phyloP scores from a whole-genome alignment of 345 rosid genomes.

The Triadica sebifera region DNA sequence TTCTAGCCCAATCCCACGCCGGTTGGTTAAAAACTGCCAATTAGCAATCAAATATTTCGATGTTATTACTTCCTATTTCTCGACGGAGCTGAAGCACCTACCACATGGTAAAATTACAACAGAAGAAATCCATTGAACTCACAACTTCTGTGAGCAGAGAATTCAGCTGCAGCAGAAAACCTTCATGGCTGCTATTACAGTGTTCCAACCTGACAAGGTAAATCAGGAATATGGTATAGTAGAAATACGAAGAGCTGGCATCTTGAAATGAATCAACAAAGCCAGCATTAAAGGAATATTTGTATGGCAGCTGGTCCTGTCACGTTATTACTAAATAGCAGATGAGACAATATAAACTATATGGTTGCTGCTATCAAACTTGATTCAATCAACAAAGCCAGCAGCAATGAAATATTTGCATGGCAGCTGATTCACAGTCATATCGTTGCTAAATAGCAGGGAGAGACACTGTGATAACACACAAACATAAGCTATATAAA shows the following conservation, averaged over 20 bases:
- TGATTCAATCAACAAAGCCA: background rate
- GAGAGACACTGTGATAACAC: background rate
- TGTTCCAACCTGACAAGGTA: too few species aligned
- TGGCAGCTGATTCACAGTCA: background rate
- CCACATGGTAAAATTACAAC: too few species aligned
- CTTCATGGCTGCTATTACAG: too few species aligned
- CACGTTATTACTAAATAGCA: background rate
- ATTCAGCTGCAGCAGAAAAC: too few species aligned
- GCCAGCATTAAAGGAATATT: conserved; percentile 5
- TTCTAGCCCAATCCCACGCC: too few species aligned
- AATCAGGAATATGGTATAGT: background rate
- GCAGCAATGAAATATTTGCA: conserved; percentile 8
- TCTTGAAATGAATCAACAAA: background rate
- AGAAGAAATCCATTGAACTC: too few species aligned
- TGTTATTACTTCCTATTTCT: too few species aligned
- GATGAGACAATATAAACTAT: background rate
- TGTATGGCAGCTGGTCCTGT: too few species aligned
- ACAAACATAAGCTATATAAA: background rate
- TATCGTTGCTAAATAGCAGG: background rate
- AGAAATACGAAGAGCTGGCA: background rate
- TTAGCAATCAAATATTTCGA: too few species aligned
- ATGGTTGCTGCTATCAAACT: conserved; percentile 7
- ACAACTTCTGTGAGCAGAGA: too few species aligned
- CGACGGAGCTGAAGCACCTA: too few species aligned
- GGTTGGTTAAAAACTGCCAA: too few species aligned